phyloP scores from a whole-genome alignment of 164 flowering plant genomes.

The Magnolia officinalis region DNA sequence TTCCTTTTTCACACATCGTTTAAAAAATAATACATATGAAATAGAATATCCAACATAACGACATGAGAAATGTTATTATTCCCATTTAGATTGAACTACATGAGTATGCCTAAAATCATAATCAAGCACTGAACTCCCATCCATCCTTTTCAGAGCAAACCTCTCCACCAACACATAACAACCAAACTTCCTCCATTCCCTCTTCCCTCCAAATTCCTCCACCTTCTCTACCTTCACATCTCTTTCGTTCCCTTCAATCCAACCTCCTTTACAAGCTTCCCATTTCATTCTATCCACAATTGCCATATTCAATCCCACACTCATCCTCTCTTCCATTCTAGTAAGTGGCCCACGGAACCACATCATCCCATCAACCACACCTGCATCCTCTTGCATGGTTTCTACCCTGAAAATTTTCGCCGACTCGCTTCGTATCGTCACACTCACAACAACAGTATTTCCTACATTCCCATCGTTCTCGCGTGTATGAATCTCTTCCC shows the following conservation, averaged over 20 bases:
- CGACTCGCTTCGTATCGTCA: neutral
- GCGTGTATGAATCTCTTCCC: conserved; percentile 44
- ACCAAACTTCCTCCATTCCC: conserved; percentile 41
- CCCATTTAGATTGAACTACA: conserved; percentile 43
- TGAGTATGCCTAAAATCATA: conserved; percentile 47
- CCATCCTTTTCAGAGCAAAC: conserved; percentile 50
- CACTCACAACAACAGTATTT: conserved; percentile 9
- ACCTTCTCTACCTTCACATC: conserved; percentile 11
- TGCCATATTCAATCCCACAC: conserved; percentile 8
- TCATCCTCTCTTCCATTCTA: neutral
- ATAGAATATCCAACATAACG: too few species aligned
- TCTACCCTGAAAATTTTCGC: neutral
- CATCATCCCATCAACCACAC: conserved; percentile 6
- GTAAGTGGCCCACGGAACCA: neutral
- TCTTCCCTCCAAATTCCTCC: conserved; percentile 23
- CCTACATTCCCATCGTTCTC: conserved; percentile 20
- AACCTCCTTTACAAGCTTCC: conserved; percentile 32
- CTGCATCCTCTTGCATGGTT: neutral
- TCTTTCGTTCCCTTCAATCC: conserved; percentile 25
- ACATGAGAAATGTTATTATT: neutral
- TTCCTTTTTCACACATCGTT: too few species aligned
- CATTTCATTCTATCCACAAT: conserved; percentile 35
- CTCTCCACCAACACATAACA: conserved; percentile 60
- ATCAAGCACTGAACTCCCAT: conserved; percentile 41
- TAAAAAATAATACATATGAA: too few species aligned